Conservation (phyloP, 2,329 filamentous ascomycete species). For the Colletotrichum orchidophilum region DNA sequence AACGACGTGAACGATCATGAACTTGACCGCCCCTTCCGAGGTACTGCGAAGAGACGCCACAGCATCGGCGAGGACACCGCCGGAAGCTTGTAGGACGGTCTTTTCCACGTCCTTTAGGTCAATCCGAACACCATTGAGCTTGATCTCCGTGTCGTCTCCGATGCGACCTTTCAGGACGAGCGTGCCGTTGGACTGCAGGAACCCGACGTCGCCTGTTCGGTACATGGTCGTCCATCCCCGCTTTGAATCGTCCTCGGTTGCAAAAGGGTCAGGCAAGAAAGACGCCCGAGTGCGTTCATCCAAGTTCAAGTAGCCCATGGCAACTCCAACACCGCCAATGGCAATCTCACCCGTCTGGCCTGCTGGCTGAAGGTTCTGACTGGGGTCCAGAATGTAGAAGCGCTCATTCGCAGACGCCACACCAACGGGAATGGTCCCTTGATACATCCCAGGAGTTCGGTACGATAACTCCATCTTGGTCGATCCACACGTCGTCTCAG, state of each 20-base stretch:
- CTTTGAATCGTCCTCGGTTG: neutral
- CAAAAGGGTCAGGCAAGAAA: neutral
- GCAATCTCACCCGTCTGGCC: slow-evolving; percentile 47
- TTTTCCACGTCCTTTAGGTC: slow-evolving; percentile 53
- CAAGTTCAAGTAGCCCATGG: slow-evolving; percentile 45
- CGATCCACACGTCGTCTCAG: slow-evolving; percentile 38
- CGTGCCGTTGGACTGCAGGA: neutral
- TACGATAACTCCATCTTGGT: slow-evolving; percentile 30
- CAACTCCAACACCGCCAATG: slow-evolving; percentile 43
- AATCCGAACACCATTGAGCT: slow-evolving; percentile 54
- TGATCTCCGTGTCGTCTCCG: slow-evolving; percentile 53
- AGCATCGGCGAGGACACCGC: slow-evolving; percentile 34
- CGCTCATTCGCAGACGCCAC: slow-evolving; percentile 43
- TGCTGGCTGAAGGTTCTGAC: slow-evolving; percentile 45
- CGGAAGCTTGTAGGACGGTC: slow-evolving; percentile 35
- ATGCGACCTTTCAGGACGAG: slow-evolving; percentile 46
- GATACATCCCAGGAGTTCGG: slow-evolving; percentile 8
- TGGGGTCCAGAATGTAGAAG: slow-evolving; percentile 52
- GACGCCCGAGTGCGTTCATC: slow-evolving; percentile 18
- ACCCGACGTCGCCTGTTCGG: neutral
- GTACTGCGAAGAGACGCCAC: slow-evolving; percentile 37
- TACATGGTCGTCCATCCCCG: neutral
- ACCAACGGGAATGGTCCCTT: slow-evolving; percentile 23
- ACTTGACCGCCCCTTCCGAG: slow-evolving; percentile 23
- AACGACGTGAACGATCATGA: slow-evolving; percentile 42